Evolutionary conservation across 441 rosid species (phyloP).

Genomic region (Pelargonium cotyledonis): DNA sequence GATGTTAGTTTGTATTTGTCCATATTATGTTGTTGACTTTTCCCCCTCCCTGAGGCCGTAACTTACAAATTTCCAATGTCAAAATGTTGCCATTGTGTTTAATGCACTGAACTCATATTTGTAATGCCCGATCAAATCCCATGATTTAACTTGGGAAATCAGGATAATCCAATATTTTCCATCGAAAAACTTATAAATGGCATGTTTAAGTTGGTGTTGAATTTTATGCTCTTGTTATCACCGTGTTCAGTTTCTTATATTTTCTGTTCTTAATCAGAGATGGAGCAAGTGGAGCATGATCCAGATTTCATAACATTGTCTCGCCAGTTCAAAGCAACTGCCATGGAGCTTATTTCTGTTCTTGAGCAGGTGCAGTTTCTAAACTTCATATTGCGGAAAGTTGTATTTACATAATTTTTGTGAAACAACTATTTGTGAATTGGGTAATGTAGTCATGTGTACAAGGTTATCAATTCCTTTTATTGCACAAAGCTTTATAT

Average conservation of each 20-base stretch:
- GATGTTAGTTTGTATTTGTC: neutral
- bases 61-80: neutral
- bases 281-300: constrained; percentile 94
- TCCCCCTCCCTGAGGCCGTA: neutral
- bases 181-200: neutral
- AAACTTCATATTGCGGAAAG: neutral
- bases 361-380: constrained; percentile 72
- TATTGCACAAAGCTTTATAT: neutral
- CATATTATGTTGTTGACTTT: neutral
- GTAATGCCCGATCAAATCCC: too few relatives aligned
- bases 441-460: neutral
- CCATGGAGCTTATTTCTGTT: constrained; percentile 87
- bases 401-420: neutral
- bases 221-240: constrained; percentile 14
- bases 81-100: neutral
- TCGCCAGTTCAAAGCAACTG: constrained; percentile 89
- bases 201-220: constrained; percentile 8
- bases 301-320: constrained; percentile 71
- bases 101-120: too few relatives aligned
- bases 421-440: neutral
- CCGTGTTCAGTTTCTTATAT: constrained; percentile 23
- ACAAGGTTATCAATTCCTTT: constrained; percentile 9
- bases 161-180: neutral
- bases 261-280: constrained; percentile 44
- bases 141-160: too few relatives aligned